Evolutionary conservation across 345 rosid species (phyloP).

Genomic region (Dipteronia sinensis): DNA sequence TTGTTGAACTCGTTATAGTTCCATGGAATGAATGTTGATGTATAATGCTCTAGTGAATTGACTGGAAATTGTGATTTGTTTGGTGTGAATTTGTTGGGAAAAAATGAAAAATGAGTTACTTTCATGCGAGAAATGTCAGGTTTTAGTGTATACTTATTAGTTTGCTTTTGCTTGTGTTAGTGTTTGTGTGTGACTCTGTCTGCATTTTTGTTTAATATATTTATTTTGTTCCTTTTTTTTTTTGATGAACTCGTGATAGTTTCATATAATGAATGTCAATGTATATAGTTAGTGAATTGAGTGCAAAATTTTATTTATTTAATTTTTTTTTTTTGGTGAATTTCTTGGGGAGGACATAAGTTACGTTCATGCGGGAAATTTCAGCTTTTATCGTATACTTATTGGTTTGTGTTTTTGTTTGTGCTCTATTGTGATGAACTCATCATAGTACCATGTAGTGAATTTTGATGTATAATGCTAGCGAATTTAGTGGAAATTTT

Average conservation of each 20-base stretch:
- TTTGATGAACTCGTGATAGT: neutral
- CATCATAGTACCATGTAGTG: neutral
- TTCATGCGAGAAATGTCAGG: slow-evolving; percentile 3
- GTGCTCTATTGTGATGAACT: neutral
- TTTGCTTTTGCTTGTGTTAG: neutral
- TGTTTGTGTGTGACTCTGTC: too few species aligned
- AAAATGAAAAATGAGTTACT: neutral
- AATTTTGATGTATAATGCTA: neutral
- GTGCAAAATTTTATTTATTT: neutral
- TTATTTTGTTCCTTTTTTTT: too few species aligned
- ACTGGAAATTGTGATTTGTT: neutral
- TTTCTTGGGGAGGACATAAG: neutral
- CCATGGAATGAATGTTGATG: neutral
- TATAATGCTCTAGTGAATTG: neutral
- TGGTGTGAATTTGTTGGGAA: neutral
- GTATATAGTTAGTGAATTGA: neutral
- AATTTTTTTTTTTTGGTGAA: neutral
- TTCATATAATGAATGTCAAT: neutral
- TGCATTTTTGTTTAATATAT: too few species aligned
- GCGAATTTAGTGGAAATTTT: neutral
- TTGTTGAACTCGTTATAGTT: neutral
- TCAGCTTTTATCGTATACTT: slow-evolving; percentile 10
- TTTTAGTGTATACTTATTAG: slow-evolving; percentile 5
- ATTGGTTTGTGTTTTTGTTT: neutral
- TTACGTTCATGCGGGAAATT: neutral